Conservation (phyloP, 805 yeast species). For the Geotrichum ghanense region DNA sequence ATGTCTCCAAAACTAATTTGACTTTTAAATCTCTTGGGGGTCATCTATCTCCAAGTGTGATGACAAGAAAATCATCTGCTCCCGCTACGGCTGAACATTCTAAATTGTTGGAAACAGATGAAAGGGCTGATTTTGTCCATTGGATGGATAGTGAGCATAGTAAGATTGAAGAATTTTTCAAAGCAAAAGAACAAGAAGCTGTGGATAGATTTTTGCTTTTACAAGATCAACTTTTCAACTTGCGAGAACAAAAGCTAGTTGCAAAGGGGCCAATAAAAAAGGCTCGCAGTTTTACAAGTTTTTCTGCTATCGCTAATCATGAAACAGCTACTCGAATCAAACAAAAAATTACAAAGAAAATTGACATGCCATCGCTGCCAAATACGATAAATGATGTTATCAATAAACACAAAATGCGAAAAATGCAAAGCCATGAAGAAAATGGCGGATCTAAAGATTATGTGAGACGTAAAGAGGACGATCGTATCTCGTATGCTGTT, state of each 20-base stretch:
- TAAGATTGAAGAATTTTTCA: slow-evolving; percentile 53
- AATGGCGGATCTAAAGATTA: slow-evolving; percentile 35
- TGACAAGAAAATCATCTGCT: neutral
- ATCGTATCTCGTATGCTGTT: slow-evolving; percentile 42
- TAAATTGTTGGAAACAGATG: slow-evolving; percentile 19
- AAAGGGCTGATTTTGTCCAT: slow-evolving; percentile 37
- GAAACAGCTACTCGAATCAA: slow-evolving; percentile 8
- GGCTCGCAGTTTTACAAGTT: neutral
- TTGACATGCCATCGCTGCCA: slow-evolving; percentile 16
- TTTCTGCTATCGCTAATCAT: slow-evolving; percentile 2
- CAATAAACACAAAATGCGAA: neutral
- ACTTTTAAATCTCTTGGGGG: neutral
- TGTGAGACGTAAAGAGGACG: slow-evolving; percentile 19
- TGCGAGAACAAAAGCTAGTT: slow-evolving; percentile 37
- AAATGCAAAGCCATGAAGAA: slow-evolving; percentile 3
- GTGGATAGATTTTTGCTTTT: slow-evolving; percentile 47
- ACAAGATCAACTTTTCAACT: slow-evolving; percentile 57
- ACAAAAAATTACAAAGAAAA: slow-evolving; percentile 4
- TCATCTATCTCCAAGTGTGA: neutral
- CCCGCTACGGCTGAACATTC: slow-evolving; percentile 3
- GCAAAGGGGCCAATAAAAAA: slow-evolving; percentile 3
- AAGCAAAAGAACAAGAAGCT: slow-evolving; percentile 47
- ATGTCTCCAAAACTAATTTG: neutral
- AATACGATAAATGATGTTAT: slow-evolving; percentile 3
- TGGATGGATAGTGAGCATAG: slow-evolving; percentile 58